Conservation (phyloP, 768 basidiomycete species). For the Exsudoporus frostii region DNA sequence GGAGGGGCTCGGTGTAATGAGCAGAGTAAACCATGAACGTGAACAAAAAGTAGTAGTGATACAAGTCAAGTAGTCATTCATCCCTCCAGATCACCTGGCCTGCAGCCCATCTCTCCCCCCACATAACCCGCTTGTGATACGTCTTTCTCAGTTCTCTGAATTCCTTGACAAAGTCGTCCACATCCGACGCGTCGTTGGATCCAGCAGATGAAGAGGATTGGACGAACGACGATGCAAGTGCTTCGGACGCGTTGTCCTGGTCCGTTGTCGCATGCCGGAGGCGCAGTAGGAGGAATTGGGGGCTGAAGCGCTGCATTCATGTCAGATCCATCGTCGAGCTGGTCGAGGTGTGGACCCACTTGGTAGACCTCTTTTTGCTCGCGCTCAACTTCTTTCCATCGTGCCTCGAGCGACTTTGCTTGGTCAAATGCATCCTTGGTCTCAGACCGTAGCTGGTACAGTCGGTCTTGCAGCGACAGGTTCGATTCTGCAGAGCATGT, state of each 20-base stretch:
- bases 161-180: constrained; percentile 84
- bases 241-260: constrained; percentile 88
- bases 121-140: constrained; percentile 93
- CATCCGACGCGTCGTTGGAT: constrained; percentile 40
- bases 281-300: constrained; percentile 85
- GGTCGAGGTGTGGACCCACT: constrained; percentile 39
- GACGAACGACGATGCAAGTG: constrained; percentile 79
- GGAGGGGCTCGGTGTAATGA: constrained; percentile 28
- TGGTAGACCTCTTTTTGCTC: constrained; percentile 90
- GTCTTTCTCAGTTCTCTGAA: constrained; percentile 84
- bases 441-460: constrained; percentile 74
- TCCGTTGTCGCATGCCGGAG: constrained; percentile 84
- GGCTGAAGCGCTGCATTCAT: constrained; percentile 66
- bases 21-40: constrained; percentile 22
- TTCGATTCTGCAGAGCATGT: constrained; percentile 57
- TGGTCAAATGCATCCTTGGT: constrained; percentile 88
- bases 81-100: constrained; percentile 88
- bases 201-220: constrained; percentile 46
- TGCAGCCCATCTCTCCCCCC: constrained; percentile 82
- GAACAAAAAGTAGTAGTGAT: constrained; percentile 2
- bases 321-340: constrained; percentile 10
- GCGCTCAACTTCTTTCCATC: constrained; percentile 85
- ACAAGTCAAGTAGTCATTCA: constrained; percentile 29
- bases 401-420: constrained; percentile 72
- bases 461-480: constrained; percentile 66